A percentile compares a stretch with the other conserved stretches of the same genome.
Evolutionary conservation across 2,329 filamentous ascomycete species (phyloP).

Genomic region (Xylariomycetidae sp.): DNA sequence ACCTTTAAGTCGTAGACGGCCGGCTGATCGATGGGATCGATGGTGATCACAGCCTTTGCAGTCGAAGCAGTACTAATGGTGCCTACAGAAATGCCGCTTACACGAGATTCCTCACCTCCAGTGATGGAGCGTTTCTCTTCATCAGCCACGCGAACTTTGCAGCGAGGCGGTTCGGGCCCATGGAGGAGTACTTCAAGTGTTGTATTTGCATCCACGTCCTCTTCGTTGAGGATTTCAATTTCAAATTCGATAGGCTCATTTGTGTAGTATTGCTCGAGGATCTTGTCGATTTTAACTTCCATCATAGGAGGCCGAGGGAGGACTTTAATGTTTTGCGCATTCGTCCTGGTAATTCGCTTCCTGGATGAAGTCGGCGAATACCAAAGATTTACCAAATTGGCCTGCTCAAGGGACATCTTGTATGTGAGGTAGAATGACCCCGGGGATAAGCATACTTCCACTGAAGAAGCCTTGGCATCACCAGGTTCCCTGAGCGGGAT

Average conservation of each 20-base stretch:
- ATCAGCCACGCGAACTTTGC: conserved; percentile 36
- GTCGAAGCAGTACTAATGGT: conserved; percentile 43
- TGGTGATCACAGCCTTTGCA: conserved; percentile 39
- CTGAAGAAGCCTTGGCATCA: conserved; percentile 62
- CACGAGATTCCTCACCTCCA: conserved; percentile 36
- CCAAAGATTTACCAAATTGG: conserved; percentile 43
- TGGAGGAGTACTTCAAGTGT: conserved; percentile 65
- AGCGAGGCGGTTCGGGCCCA: conserved; percentile 49
- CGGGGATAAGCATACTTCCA: conserved; percentile 59
- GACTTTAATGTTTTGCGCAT: conserved; percentile 60
- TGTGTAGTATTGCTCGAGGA: conserved; percentile 73
- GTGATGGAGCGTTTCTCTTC: conserved; percentile 28
- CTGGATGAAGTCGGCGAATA: conserved; percentile 38
- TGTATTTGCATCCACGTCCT: conserved; percentile 72
- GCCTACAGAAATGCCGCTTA: conserved; percentile 39
- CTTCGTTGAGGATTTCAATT: conserved; percentile 72
- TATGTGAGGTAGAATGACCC: conserved; percentile 65
- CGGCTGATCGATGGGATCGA: conserved; percentile 46
- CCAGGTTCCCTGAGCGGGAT: conserved; percentile 77
- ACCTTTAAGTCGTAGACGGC: conserved; percentile 65
- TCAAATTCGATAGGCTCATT: conserved; percentile 69
- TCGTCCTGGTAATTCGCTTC: conserved; percentile 43
- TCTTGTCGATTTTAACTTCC: conserved; percentile 61
- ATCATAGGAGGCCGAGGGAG: conserved; percentile 90
- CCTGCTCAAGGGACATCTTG: conserved; percentile 48